phyloP scores from a whole-genome alignment of 768 basidiomycete species.

The Tubosaeta sp. region DNA sequence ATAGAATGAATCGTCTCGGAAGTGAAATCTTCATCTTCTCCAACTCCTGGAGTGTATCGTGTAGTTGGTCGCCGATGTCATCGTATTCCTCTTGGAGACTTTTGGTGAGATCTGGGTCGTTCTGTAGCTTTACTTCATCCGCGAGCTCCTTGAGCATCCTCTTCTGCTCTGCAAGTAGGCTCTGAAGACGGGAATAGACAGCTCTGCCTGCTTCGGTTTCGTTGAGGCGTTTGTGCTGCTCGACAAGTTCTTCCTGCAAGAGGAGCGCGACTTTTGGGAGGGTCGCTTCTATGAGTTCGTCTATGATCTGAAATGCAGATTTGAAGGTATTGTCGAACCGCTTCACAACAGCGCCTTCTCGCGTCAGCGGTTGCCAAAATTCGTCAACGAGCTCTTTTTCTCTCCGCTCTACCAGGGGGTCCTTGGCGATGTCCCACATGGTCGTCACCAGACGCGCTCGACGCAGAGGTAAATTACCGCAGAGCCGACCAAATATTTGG shows the following conservation, averaged over 20 bases:
- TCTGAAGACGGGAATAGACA: background rate
- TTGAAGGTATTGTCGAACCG: constrained; percentile 2
- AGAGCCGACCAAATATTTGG: constrained; percentile 32
- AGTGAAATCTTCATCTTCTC: background rate
- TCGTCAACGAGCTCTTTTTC: constrained; percentile 23
- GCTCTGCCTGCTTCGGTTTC: background rate
- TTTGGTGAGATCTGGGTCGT: background rate
- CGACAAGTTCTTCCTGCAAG: background rate
- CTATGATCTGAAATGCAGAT: constrained; percentile 3
- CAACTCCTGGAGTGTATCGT: background rate
- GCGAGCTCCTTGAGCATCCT: background rate
- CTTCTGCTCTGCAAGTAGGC: background rate
- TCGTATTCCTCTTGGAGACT: background rate
- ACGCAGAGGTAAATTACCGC: constrained; percentile 27
- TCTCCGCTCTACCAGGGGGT: constrained; percentile 4
- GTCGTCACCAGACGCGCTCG: constrained; percentile 36
- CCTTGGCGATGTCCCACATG: constrained; percentile 32
- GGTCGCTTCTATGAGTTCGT: background rate
- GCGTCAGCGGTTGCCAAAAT: constrained; percentile 21
- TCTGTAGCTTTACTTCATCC: background rate
- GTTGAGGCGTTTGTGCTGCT: background rate
- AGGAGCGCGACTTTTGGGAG: background rate
- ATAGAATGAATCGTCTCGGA: background rate
- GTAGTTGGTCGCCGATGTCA: background rate
- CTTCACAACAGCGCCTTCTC: background rate